Conservation (phyloP, 148 eudicot genomes). For the Dianthus caryophyllus region DNA sequence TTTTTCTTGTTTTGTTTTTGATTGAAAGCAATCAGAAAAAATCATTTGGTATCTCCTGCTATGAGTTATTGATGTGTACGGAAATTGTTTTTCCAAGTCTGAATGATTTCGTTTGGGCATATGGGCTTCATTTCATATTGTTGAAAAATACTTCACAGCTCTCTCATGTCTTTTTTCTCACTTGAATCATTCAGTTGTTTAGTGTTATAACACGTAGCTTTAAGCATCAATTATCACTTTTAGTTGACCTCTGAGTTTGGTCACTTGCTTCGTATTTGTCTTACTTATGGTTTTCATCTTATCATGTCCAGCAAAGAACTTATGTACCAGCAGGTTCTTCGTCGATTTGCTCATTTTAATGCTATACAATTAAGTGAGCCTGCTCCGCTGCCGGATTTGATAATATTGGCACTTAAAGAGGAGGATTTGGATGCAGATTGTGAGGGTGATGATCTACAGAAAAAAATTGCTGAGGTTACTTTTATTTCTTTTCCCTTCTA, state of each 20-base stretch:
- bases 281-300: conserved; percentile 12
- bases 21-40: too few species aligned
- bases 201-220: not conserved
- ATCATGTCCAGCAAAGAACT: conserved; percentile 80
- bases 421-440: conserved; percentile 60
- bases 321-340: conserved; percentile 93
- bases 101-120: not conserved
- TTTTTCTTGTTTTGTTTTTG: too few species aligned
- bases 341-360: conserved; percentile 90
- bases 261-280: conserved; percentile 6
- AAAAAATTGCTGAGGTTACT: conserved; percentile 73
- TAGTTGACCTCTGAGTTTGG: not conserved
- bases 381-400: conserved; percentile 62
- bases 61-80: not conserved
- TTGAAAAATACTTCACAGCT: not conserved
- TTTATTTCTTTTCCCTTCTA: conserved; percentile 4
- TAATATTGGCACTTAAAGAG: conserved; percentile 72
- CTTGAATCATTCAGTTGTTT: not conserved
- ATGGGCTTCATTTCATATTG: not conserved
- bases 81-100: not conserved
- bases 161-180: not conserved
- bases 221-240: conserved; percentile 6
- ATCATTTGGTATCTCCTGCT: too few species aligned
- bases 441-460: conserved; percentile 54
- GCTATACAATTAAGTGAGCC: conserved; percentile 94